These are phyloP conservation scores for Hypoxylon sp. DNA, from an alignment of 2,329 filamentous ascomycete genomes.

Conservation along the genomic window DNA sequence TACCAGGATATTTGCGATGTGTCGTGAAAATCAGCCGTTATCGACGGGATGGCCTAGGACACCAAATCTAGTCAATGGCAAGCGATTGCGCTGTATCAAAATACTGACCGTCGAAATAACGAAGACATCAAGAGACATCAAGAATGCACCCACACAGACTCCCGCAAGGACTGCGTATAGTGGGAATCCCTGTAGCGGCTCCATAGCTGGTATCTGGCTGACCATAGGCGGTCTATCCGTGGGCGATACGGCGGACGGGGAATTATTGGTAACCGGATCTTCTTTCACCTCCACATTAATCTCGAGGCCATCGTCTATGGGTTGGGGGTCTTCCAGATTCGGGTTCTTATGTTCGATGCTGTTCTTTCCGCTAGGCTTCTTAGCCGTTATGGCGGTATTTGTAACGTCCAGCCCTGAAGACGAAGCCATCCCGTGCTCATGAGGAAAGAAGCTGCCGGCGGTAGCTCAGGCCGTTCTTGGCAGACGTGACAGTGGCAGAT, in stretches of 20 bases:
- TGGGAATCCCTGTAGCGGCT: not conserved
- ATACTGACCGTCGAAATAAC: conserved; percentile 11
- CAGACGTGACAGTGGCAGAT: not conserved
- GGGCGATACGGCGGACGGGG: not conserved
- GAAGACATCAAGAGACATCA: conserved; percentile 23
- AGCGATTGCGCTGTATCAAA: not conserved
- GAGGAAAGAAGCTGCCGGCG: not conserved
- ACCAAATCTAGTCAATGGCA: not conserved
- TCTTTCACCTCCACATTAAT: not conserved
- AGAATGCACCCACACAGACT: conserved; percentile 9
- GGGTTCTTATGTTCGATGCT: not conserved
- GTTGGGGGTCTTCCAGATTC: not conserved
- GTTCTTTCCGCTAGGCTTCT: not conserved
- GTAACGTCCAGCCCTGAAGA: not conserved
- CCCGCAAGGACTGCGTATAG: conserved; percentile 14
- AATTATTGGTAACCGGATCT: not conserved
- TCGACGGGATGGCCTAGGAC: conserved; percentile 13
- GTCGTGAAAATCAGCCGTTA: conserved; percentile 16
- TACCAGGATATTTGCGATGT: conserved; percentile 14
- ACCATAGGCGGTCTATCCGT: not conserved
- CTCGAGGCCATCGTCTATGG: not conserved
- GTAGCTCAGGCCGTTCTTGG: not conserved
- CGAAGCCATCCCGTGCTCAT: not conserved
- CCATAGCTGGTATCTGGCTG: not conserved
- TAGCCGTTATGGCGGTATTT: not conserved